Base-by-base conservation (phyloP, 495 filamentous ascomycete genomes). In the Xylaria palmicola region DNA sequence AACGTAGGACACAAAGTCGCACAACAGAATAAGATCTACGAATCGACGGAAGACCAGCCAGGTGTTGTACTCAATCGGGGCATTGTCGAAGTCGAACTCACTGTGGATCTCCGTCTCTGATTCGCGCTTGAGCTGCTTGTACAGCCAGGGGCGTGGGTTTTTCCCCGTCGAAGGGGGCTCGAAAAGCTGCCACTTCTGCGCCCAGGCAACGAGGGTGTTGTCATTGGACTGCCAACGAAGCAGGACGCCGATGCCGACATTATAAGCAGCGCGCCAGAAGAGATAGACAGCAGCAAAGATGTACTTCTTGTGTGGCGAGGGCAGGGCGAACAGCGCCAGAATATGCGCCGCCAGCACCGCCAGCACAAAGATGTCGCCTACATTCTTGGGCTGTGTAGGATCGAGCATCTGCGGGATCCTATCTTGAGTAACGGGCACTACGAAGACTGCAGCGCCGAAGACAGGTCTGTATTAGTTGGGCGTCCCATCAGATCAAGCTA, bases 361-460 rank as follows among this genome's bases (percentile, higher is more conserved):
- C n/a, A 98, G 79, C 59, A 98, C 91, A 22, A 89, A 64, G 34
- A 86, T 68, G 70, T 98, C 94, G 61, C 91, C 92, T 40, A 95
- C 64, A 68, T 98, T 98, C 79, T 98, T 98, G 4, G 94, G 92
- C 73, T 97, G 86, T 49, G 86, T 89, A n/a, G 94, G 94, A 56
- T 93, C 95, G 62, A 98, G 83, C 19, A 98, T 83, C 73, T 97
- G 94, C 53, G 94, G 95, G 67, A 98, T 94, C 93, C 98, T 98
- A 75, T 98, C 94, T 81, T 97, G 91, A 43, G 94, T 98, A 63
- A 91, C 88, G 45, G 94, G 95, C 20, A 98, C 94, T 34, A 91
- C 90, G 75, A 98, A 98, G 54, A 94, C 94, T 98, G 65, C 52
- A 65, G 36, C 56, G 24, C 2, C 37, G 30, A 8, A 41, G 8